A percentile compares a stretch with the other conserved stretches of the same genome.
phyloP scores from a whole-genome alignment of 495 filamentous ascomycete genomes.

The Penicillium bialowiezense region DNA sequence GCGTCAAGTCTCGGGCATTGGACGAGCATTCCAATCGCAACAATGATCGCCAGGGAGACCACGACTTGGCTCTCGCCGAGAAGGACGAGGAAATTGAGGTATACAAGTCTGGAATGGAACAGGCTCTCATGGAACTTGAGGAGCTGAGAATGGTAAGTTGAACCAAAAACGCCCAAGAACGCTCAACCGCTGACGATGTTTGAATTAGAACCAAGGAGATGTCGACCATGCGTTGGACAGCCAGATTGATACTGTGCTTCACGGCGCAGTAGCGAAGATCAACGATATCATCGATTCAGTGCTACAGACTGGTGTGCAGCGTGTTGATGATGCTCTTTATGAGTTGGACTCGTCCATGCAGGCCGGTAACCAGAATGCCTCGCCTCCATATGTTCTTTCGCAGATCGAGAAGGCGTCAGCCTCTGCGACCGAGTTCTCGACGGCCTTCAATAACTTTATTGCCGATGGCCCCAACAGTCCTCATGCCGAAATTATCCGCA shows the following conservation, averaged over 20 bases:
- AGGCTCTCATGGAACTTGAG: conserved; percentile 85
- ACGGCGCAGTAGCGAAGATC: conserved; percentile 84
- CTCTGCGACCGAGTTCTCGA: conserved; percentile 93
- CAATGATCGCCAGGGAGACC: conserved; percentile 77
- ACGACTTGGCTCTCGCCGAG: conserved; percentile 77
- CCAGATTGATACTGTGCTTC: conserved; percentile 83
- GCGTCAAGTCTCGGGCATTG: conserved; percentile 79
- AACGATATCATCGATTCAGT: conserved; percentile 98
- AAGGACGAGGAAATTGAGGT: conserved; percentile 98
- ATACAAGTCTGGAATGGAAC: conserved; percentile 95
- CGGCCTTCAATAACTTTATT: conserved; percentile 96
- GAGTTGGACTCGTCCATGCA: conserved; percentile 97
- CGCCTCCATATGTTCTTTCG: conserved; percentile 90
- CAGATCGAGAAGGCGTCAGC: conserved; percentile 97
- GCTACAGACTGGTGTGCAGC: conserved; percentile 85
- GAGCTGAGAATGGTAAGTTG: conserved; percentile 61
- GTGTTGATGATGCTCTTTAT: conserved; percentile 95
- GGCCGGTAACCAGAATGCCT: conserved; percentile 96
- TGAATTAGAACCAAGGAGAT: conserved; percentile 57
- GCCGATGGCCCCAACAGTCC: conserved; percentile 93
- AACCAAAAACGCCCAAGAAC: not conserved
- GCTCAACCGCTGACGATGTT: not conserved
- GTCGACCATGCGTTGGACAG: conserved; percentile 81
- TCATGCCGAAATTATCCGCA: conserved; percentile 89
- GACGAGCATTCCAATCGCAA: conserved; percentile 79